Evolutionary conservation across 169 alveolate species (phyloP), one percentile per base, ranked within the genome.

Genomic region (Plasmodium gaboni): DNA sequence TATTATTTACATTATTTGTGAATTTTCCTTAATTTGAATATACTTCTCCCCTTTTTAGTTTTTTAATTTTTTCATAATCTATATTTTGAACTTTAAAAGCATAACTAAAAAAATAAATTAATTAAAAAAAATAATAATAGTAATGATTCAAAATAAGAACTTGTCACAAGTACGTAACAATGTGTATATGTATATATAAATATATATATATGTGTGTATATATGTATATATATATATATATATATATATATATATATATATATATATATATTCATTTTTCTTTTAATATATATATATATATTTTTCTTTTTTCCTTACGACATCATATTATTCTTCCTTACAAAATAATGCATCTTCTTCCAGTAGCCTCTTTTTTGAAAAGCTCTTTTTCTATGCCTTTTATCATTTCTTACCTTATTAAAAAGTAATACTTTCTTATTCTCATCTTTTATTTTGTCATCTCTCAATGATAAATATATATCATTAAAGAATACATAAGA

Each of bases 311-410:
- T 2, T 8, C 15, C 71, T 42, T 69, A 78, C 89, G 78, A 64
- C 89, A 78, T 78, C 89, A 78, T 78, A 26, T 78, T 78, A 28
- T 28, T 69, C 55, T 78, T 78, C 42, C 89, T 50, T 15, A 69
- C 46, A 59, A 78, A 78, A 68, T 78, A 78, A 57, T 78, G 89
- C 89, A 78, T 64, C 48, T 78, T 78, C 70, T 78, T 78, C 89
- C 89, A 78, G 70, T 78, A 78, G 2, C 89, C 89, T 70, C 89
- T 78, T 78, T 78, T 78, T 69, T 78, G 89, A 65, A 78, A 78
- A 38, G 70, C 89, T 32, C 89, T 53, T 15, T 78, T 78, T 51
- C 89, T 78, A 63, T 78, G 78, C 59, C 68, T 51, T 12, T 64
- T 78, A 55, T 78, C 89, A 64, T 78, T 78, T 64, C 89, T 28